These are phyloP conservation scores for Mytilinidion resinicola DNA, from an alignment of 495 filamentous ascomycete species.

Conservation along the genomic window DNA sequence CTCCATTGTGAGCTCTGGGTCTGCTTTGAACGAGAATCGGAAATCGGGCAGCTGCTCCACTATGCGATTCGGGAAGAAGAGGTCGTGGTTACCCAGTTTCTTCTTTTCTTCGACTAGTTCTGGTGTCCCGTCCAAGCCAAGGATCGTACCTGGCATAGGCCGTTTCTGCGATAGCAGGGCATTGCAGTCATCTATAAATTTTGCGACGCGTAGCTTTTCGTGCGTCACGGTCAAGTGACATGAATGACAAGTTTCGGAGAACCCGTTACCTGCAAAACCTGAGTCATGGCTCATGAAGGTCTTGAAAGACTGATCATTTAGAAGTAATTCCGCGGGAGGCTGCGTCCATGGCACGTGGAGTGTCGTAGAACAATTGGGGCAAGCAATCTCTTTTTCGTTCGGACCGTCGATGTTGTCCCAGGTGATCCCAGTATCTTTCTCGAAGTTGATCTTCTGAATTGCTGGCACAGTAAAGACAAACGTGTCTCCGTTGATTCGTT, in stretches of 20 bases:
- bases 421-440: constrained; percentile 42
- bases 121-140: constrained; percentile 6
- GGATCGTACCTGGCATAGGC: constrained; percentile 18
- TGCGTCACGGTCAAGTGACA: constrained; percentile 14
- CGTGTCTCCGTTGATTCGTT: constrained; percentile 51
- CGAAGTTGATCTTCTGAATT: constrained; percentile 45
- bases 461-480: constrained; percentile 56
- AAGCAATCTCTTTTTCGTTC: constrained; percentile 45
- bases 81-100: constrained; percentile 26
- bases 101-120: constrained; percentile 2
- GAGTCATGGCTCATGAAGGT: constrained; percentile 8
- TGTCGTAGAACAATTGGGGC: constrained; percentile 47
- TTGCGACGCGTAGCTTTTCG: constrained; percentile 18
- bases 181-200: constrained; percentile 10
- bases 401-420: constrained; percentile 58
- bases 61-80: constrained; percentile 57
- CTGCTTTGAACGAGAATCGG: background rate
- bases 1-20: constrained; percentile 2
- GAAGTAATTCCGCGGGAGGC: background rate
- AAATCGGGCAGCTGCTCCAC: constrained; percentile 31
- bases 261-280: constrained; percentile 10
- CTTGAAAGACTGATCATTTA: constrained; percentile 3
- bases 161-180: background rate
- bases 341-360: constrained; percentile 47
- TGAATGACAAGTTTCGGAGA: background rate